Evolutionary conservation across 2,329 filamentous ascomycete genomes (phyloP), one percentile per base, ranked within the genome.

Genomic region (Clarireedia homoeocarpa): DNA sequence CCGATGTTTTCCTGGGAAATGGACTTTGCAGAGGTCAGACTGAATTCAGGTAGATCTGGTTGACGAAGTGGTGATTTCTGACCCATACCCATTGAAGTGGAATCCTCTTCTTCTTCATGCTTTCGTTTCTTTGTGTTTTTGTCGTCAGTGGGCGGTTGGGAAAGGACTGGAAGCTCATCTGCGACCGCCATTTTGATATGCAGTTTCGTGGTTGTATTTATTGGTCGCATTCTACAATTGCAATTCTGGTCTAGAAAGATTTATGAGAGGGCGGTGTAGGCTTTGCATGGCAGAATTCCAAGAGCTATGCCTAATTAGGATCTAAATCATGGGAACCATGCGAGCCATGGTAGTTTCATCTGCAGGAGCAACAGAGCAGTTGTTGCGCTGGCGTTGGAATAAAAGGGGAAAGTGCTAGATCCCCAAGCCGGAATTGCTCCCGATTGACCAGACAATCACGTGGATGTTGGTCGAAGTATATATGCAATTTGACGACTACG

Each of bases 11-110:
- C 62, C 44, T 58, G 53, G 53, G 59, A 63, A 17, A 56, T 20
- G 38, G 51, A 52, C 45, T 59, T 65, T 58, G 56, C 51, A 53
- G 62, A 60, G 53, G 63, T 68, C 56, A 71, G 59, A 61, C 63
- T 69, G 57, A 70, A 71, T 59, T 66, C 62, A 60, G 68, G 68
- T 24, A 70, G 54, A 26, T 68, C 65, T 58, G 61, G 63, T 48
- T 63, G 61, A 44, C 50, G 59, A 57, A 66, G 64, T 47, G 63
- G 57, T 27, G 63, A 56, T 55, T 61, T 58, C 44, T 49, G 58
- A 46, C 27, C 59, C 56, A 62, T 65, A 61, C 59, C 61, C 57
- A 39, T 52, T 26, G 55, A 27, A 26, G 59, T 53, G 48, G 30
- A 20, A 9, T 47, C 30, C 17, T 40, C 56, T 59, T 61, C 56